Evolutionary conservation across 352 stramenopile genomes (phyloP).

Genomic region (Globisporangium solare): DNA sequence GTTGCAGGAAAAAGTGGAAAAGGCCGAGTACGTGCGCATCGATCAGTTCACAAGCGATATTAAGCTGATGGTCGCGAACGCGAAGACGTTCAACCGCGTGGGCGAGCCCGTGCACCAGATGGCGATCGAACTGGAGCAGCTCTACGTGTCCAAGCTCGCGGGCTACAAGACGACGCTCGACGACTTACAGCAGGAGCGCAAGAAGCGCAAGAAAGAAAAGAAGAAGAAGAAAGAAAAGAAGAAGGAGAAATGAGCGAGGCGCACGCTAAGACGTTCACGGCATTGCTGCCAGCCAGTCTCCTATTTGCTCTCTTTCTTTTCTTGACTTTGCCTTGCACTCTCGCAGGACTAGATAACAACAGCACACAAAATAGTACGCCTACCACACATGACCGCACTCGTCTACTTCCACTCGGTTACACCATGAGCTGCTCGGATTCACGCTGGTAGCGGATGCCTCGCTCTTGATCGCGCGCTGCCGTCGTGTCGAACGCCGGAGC

Average conservation of each 20-base stretch:
- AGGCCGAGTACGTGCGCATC: slow-evolving; percentile 67
- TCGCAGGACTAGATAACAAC: background rate
- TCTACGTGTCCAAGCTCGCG: slow-evolving; percentile 67
- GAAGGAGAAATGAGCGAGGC: slow-evolving; percentile 66
- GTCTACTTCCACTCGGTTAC: too few relatives aligned
- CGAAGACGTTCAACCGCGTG: slow-evolving; percentile 82
- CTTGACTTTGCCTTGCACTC: too few relatives aligned
- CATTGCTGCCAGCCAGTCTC: background rate
- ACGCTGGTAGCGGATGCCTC: slow-evolving; percentile 36
- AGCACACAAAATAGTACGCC: background rate
- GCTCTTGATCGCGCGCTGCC: slow-evolving; percentile 20
- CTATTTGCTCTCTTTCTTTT: slow-evolving; percentile 16
- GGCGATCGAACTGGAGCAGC: slow-evolving; percentile 72
- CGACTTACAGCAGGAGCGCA: slow-evolving; percentile 70
- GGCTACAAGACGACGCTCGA: slow-evolving; percentile 71
- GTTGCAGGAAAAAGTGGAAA: slow-evolving; percentile 59
- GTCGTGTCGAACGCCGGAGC: slow-evolving; percentile 29
- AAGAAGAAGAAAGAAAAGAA: slow-evolving; percentile 90
- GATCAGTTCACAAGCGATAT: slow-evolving; percentile 76
- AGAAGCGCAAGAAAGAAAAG: slow-evolving; percentile 88
- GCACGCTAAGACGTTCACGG: background rate
- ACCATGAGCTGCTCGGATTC: background rate
- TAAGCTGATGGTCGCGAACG: slow-evolving; percentile 77
- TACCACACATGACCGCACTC: too few relatives aligned
- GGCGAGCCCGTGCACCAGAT: slow-evolving; percentile 82